phyloP scores from a whole-genome alignment of 352 stramenopile genomes.

The Globisporangium heterothallicum region DNA sequence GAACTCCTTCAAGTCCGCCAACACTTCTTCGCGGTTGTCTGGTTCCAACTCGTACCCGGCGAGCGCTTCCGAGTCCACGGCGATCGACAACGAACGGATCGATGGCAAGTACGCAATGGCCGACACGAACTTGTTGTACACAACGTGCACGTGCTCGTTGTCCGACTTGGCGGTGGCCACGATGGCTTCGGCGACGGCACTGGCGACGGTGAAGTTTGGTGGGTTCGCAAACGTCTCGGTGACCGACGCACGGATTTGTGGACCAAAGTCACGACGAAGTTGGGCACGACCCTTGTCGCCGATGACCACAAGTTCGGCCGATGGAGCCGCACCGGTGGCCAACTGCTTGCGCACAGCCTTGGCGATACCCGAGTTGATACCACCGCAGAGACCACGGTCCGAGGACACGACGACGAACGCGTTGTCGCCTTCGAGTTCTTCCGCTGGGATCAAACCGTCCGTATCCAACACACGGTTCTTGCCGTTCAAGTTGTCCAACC shows the following conservation, averaged over 20 bases:
- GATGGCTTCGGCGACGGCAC: constrained; percentile 86
- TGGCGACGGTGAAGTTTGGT: constrained; percentile 92
- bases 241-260: constrained; percentile 65
- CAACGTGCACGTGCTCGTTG: constrained; percentile 92
- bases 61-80: constrained; percentile 59
- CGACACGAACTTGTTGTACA: constrained; percentile 98
- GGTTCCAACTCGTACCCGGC: constrained; percentile 97
- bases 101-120: constrained; percentile 94
- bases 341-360: constrained; percentile 87
- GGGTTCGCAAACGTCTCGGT: constrained; percentile 76
- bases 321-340: constrained; percentile 48
- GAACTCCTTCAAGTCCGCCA: constrained; percentile 97
- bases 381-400: constrained; percentile 98
- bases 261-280: constrained; percentile 79
- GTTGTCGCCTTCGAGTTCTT: constrained; percentile 85
- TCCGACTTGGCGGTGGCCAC: constrained; percentile 69
- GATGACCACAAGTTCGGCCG: constrained; percentile 91
- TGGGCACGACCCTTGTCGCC: constrained; percentile 96
- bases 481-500: constrained; percentile 78
- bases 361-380: constrained; percentile 96
- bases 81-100: constrained; percentile 73
- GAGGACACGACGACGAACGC: constrained; percentile 95
- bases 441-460: constrained; percentile 75
- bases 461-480: constrained; percentile 80
- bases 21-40: constrained; percentile 96